Percentiles rank a stretch among this genome's conserved stretches.
phyloP scores from a whole-genome alignment of 2,329 filamentous ascomycete genomes.

The Alternaria sp. region DNA sequence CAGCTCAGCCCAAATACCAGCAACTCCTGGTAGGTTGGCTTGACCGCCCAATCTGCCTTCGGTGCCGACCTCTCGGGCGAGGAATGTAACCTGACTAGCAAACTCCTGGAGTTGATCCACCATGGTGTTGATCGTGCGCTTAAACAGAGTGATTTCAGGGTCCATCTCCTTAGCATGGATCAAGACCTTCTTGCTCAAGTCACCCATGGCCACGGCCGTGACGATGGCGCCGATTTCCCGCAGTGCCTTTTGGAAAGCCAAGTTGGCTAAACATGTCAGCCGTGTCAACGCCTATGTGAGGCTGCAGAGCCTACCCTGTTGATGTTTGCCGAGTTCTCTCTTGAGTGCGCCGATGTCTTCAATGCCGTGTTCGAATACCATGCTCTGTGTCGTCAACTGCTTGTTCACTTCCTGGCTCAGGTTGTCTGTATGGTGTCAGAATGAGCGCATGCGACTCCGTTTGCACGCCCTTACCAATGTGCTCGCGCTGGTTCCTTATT shows the following conservation, averaged over 20 bases:
- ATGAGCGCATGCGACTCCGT: not conserved
- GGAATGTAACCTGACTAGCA: constrained; percentile 91
- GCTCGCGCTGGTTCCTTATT: constrained; percentile 84
- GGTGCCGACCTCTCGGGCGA: constrained; percentile 94
- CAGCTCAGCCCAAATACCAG: constrained; percentile 96
- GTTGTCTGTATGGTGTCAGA: constrained; percentile 57
- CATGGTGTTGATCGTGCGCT: constrained; percentile 98
- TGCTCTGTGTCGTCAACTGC: constrained; percentile 84
- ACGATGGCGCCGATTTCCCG: constrained; percentile 97
- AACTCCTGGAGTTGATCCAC: constrained; percentile 98
- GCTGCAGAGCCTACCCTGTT: constrained; percentile 55
- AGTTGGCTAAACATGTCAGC: constrained; percentile 85
- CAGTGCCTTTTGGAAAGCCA: constrained; percentile 96
- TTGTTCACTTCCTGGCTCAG: constrained; percentile 85
- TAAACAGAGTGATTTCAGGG: constrained; percentile 96
- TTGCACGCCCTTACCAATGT: constrained; percentile 59
- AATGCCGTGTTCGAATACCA: constrained; percentile 75
- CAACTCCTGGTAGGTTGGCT: constrained; percentile 89
- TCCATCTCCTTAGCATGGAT: constrained; percentile 98
- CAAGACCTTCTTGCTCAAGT: constrained; percentile 94
- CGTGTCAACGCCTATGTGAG: constrained; percentile 63
- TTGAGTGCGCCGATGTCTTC: constrained; percentile 91
- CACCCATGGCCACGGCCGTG: constrained; percentile 92
- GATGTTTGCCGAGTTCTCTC: constrained; percentile 93
- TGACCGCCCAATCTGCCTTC: constrained; percentile 94